These are phyloP conservation scores for Trichosporon coremiiforme DNA, from an alignment of 1,284 basidiomycete genomes.

Conservation along the genomic window DNA sequence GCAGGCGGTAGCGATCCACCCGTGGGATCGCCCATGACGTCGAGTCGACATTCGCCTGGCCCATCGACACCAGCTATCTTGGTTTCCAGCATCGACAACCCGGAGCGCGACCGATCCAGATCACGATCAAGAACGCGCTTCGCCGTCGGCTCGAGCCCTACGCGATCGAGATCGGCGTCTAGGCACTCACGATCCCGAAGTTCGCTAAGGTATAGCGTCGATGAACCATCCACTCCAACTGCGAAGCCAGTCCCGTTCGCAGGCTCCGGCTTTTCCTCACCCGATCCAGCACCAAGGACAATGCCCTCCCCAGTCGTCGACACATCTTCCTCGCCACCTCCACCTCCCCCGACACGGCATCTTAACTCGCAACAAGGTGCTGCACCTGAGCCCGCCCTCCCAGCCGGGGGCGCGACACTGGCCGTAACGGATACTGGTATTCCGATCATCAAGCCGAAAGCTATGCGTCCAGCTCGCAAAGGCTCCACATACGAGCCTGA, in stretches of 20 bases:
- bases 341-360: background rate
- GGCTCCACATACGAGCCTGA: background rate
- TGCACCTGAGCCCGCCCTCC: background rate
- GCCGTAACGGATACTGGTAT: background rate
- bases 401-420: background rate
- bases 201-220: background rate
- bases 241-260: background rate
- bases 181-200: conserved; percentile 5
- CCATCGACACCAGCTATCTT: background rate
- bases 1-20: background rate
- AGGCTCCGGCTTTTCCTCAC: background rate
- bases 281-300: background rate
- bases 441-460: background rate
- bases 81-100: background rate
- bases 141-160: background rate
- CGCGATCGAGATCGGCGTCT: background rate
- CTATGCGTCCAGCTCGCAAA: background rate
- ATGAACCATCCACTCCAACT: background rate
- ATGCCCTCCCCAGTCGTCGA: background rate
- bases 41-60: background rate
- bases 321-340: background rate
- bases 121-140: conserved; percentile 8
- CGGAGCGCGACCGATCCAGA: background rate
- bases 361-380: background rate
- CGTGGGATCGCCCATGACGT: background rate